Evolutionary conservation across 345 rosid genomes (phyloP), one percentile per base, ranked within the genome.

Genomic region (Melaleuca alternifolia): DNA sequence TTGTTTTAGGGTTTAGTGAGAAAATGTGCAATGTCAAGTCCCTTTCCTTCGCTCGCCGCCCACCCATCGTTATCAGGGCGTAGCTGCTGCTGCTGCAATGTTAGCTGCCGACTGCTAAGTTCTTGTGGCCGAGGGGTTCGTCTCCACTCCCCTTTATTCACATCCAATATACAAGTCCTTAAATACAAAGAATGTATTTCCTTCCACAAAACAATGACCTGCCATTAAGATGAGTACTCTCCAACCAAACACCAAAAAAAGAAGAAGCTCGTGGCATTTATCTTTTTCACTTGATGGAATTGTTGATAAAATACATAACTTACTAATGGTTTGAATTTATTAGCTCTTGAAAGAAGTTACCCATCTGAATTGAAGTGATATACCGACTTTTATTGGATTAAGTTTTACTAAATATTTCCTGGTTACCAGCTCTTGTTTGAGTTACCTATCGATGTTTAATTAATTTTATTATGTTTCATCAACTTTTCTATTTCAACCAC

Each of bases 21-120:
- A 61, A 30, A 52, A 51, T 71, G 84, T 85, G 33, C 61, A 24
- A 5, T 75, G 87, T 44, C 37, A 54, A 46, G 84, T 88, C 85
- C 82, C 84, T 85, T 88, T 88, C 89, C 28, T 33, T 33, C 11
- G 37, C 37, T 71, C 46, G 79, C 86, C 61, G 77, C 84, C 85
- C 88, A 84, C 82, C 54, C 84, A 83, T 50, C 85, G 51, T 86
- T 57, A 48, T 51, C 79, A 10, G 48, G 33, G 5, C 12, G 79
- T 4, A 33, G 79, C 46, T 65, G 79, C 46, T 65, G 79, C 46
- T 7, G 46, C 79, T 16, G 46, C 79, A 37, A 65, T 18, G 18
- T 65, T 33, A 18, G 79, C 46, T 65, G 79, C 79, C 79, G 9
- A 65, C 46, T 65, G 46, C 79, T 65, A 16, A 33, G 23, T 65